Evolutionary conservation across 2,329 filamentous ascomycete genomes (phyloP).

Genomic region (Colletotrichum sidae): DNA sequence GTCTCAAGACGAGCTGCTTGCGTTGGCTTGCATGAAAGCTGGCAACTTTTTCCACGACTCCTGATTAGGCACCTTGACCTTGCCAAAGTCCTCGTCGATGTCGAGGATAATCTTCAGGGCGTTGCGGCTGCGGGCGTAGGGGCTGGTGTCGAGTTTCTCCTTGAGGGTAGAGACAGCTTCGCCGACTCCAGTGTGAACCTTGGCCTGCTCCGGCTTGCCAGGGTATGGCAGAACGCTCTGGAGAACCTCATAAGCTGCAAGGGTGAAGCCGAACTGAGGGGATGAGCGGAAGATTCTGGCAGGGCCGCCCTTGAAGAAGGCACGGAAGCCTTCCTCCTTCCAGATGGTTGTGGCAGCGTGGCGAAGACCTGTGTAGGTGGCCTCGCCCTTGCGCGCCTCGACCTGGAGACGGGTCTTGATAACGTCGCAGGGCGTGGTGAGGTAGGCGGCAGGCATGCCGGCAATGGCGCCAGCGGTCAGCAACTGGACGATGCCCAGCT

Average conservation of each 20-base stretch:
- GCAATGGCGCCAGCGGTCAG: slow-evolving; percentile 95
- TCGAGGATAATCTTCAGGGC: slow-evolving; percentile 96
- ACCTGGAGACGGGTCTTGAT: slow-evolving; percentile 99
- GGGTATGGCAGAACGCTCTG: slow-evolving; percentile 85
- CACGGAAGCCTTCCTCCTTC: slow-evolving; percentile 91
- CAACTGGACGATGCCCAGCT: slow-evolving; percentile 89
- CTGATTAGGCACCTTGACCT: slow-evolving; percentile 69
- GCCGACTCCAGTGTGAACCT: slow-evolving; percentile 67
- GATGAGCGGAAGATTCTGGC: slow-evolving; percentile 95
- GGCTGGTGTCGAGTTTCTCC: slow-evolving; percentile 67
- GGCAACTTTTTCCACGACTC: slow-evolving; percentile 66
- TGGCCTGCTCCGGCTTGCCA: slow-evolving; percentile 66
- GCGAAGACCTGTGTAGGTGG: slow-evolving; percentile 85
- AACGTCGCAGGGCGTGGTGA: slow-evolving; percentile 97
- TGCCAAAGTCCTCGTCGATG: slow-evolving; percentile 92
- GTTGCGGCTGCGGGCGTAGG: slow-evolving; percentile 78
- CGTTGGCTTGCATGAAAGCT: slow-evolving; percentile 51
- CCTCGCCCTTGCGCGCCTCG: slow-evolving; percentile 95
- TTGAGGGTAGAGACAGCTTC: slow-evolving; percentile 73
- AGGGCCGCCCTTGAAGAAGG: slow-evolving; percentile 98
- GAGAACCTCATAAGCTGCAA: slow-evolving; percentile 93
- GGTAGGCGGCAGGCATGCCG: slow-evolving; percentile 90
- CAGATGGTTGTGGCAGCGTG: slow-evolving; percentile 87
- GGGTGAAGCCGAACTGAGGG: slow-evolving; percentile 97
- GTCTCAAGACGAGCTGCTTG: slow-evolving; percentile 14